These are phyloP conservation scores for Vachellia collinsii DNA, from an alignment of 306 rosid genomes.

Conservation along the genomic window DNA sequence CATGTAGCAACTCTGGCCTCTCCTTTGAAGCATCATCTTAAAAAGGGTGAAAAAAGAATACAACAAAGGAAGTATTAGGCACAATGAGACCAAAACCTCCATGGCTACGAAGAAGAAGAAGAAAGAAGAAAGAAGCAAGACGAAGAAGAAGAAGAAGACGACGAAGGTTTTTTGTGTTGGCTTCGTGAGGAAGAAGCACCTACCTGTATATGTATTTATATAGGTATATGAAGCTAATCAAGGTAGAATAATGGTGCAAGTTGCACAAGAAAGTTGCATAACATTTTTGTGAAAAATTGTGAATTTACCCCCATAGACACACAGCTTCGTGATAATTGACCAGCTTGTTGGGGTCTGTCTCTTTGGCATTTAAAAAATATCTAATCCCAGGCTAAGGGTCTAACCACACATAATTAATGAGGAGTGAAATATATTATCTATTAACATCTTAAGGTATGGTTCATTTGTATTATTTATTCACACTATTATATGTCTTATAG, in stretches of 20 bases:
- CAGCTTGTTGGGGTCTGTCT: not conserved
- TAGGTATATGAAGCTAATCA: not conserved
- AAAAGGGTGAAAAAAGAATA: slow-evolving; percentile 40
- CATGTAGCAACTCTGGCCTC: slow-evolving; percentile 66
- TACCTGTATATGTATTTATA: not conserved
- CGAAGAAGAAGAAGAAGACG: not conserved
- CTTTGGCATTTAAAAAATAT: not conserved
- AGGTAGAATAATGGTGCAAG: not conserved
- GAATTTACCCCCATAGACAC: not conserved
- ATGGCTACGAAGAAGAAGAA: slow-evolving; percentile 30
- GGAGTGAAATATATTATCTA: not conserved
- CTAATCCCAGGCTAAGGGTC: not conserved
- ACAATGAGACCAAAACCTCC: slow-evolving; percentile 42
- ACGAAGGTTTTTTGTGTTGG: not conserved
- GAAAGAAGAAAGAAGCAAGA: not conserved
- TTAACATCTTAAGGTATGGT: not conserved
- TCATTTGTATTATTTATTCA: not conserved
- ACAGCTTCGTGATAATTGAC: not conserved
- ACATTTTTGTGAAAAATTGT: not conserved
- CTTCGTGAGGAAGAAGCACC: not conserved
- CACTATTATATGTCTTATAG: not conserved
- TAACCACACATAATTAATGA: not conserved
- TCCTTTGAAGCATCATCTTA: slow-evolving; percentile 46
- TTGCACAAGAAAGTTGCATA: not conserved
- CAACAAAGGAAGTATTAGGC: slow-evolving; percentile 38